Evolutionary conservation across 2,329 filamentous ascomycete species (phyloP).

Genomic region (Ophiostoma ulmi): DNA sequence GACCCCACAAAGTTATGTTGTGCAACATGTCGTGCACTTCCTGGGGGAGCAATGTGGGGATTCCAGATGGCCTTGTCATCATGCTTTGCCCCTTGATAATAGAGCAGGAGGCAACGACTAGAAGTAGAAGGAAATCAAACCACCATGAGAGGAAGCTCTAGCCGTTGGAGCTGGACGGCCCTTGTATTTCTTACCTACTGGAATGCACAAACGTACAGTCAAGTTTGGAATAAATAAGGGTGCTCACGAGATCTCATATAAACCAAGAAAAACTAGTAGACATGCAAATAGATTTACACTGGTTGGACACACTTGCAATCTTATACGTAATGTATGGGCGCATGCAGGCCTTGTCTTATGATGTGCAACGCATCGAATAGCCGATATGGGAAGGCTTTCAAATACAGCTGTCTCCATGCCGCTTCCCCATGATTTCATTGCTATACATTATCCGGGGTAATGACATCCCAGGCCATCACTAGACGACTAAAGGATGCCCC

Average conservation of each 20-base stretch:
- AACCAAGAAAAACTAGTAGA: background rate
- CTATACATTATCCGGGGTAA: background rate
- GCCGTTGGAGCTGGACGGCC: background rate
- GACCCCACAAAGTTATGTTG: background rate
- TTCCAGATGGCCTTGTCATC: background rate
- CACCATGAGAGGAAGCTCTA: background rate
- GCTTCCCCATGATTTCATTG: background rate
- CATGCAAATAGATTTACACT: background rate
- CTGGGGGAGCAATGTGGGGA: background rate
- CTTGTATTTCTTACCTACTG: background rate
- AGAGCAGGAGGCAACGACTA: background rate
- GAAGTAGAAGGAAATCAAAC: background rate
- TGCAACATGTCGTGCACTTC: background rate
- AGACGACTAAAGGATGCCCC: background rate
- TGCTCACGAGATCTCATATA: background rate
- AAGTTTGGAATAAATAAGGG: background rate
- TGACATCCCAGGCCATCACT: background rate
- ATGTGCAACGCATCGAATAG: background rate
- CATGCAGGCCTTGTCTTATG: background rate
- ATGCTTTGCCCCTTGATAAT: background rate
- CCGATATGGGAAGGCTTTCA: background rate
- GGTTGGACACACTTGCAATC: background rate
- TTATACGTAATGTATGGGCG: background rate
- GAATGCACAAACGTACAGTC: background rate
- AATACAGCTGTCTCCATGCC: background rate